phyloP scores from a whole-genome alignment of 192 early-diverging fungal genomes.

The Rhizoclosmatium sp. region DNA sequence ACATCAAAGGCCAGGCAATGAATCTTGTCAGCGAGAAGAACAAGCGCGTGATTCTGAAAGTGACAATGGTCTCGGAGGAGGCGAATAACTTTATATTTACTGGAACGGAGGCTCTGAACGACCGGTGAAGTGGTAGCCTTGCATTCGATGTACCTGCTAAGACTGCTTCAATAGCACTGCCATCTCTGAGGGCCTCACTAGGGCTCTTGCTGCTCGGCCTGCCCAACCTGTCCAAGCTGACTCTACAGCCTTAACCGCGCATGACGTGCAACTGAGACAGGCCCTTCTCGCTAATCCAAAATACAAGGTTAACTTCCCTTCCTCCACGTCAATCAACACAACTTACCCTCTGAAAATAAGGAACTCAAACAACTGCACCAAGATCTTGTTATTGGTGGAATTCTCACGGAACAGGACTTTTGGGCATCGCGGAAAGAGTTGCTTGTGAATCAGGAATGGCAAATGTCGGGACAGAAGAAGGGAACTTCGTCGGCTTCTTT shows the following conservation, averaged over 20 bases:
- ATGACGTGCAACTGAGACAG: constrained; percentile 67
- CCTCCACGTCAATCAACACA: too few relatives aligned
- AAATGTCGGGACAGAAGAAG: constrained; percentile 75
- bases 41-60: constrained; percentile 64
- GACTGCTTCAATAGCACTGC: neutral
- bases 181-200: neutral
- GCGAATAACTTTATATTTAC: constrained; percentile 53
- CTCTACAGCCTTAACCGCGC: constrained; percentile 48
- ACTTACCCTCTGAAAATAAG: neutral
- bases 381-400: constrained; percentile 77
- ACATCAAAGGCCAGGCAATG: constrained; percentile 2
- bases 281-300: constrained; percentile 64
- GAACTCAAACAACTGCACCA: constrained; percentile 76
- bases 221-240: constrained; percentile 42
- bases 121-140: constrained; percentile 42
- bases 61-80: constrained; percentile 51
- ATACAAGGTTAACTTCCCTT: constrained; percentile 45
- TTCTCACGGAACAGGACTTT: constrained; percentile 92
- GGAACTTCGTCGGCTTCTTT: constrained; percentile 81
- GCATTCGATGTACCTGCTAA: neutral
- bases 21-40: constrained; percentile 5
- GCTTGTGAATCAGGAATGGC: constrained; percentile 72
- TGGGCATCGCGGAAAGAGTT: constrained; percentile 86
- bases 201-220: constrained; percentile 2
- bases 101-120: constrained; percentile 51